Base-by-base conservation (phyloP, 2,329 filamentous ascomycete species). In the Aspergillus quadrilineatus region DNA sequence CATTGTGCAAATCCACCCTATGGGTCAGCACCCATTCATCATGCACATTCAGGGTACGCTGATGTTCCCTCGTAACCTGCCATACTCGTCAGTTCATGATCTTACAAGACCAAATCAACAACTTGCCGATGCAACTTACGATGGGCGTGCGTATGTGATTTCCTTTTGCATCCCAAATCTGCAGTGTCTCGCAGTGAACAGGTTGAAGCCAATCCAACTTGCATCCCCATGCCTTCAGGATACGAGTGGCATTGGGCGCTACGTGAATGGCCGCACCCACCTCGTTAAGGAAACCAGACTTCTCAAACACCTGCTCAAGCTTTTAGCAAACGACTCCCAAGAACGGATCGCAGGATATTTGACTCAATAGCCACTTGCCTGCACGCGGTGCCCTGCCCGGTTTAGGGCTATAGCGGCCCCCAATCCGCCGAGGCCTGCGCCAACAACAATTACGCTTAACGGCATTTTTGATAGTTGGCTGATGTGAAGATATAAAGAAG, bases 1-100 rank as follows among this genome's bases (percentile, higher is more conserved):
- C 65, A 43, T 67, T 67, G 51, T 76, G 74, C 47, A 77, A 60
- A 58, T 77, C 75, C 22, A 76, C 72, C 6, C 75, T 66, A 61
- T 77, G 74, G 5, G 69, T 57, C 15, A 65, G 46, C 15, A 63
- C 3, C 58, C 60, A 65, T 28, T 63, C 59, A 42, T 63, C 60
- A 5, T 36, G 15, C 3, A 60, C 45, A 14, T 56, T 42, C 8
- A 63, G 26, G 4, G 17, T 12, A n/a, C 45, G 15, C 26, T 52
- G 59, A 2, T 34, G 8, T 0, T 62, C 52, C 39, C 60, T 28
- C 5, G 62, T 60, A 8, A 63, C 36, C 61, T 63, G 9, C 6
- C 7, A 34, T 30, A 3, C n/a, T 15, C 14, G 7, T 45, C 43
- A 32, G 44, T 32, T 30, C 14, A 30, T 10, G 15, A 22, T 43